Evolutionary conservation across 495 filamentous ascomycete genomes (phyloP), one percentile per base, ranked within the genome.

Genomic region (Penicillium angulare): DNA sequence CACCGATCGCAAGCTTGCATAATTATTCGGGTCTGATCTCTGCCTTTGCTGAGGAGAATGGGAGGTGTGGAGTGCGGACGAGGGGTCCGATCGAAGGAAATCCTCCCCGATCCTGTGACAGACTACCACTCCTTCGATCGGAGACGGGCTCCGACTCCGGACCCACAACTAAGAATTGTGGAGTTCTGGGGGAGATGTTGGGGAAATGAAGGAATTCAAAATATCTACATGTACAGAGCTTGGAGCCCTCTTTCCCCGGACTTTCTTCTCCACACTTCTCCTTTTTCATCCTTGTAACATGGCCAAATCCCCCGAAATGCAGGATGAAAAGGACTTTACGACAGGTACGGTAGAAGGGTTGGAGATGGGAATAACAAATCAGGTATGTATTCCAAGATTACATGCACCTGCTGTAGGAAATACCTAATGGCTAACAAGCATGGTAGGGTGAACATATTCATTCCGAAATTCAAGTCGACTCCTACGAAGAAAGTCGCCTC

Each of bases 1-100:
- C 67, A 71, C 7, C 60, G 55, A 43, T 65, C 64, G 40, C 65
- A 57, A 6, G 50, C 49, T 22, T 52, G 49, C 32, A 39, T 38
- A 12, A 29, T 44, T 27, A 15, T 31, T 31, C 8, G 5, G 5
- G 8, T 31, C 27, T 31, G 27, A 31, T 31, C 8, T 31, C 13
- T 31, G 27, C 1, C 8, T 31, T 12, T 12, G 5, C 8, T 31
- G 27, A 12, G 26, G 5, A 12, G 27, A 12, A 1, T 2, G 27
- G 27, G 27, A 31, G 27, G 5, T 31, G 27, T 31, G 27, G 27
- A 31, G 27, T 31, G 27, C 27, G 27, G 27, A 31, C 27, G 27
- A 31, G 5, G 27, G 27, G 8, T 31, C 27, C 27, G 27, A 31
- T 31, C 27, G 5, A 31, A 31, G 27, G 27, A 31, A 31, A 31